Evolutionary conservation across 176 grass and related monocot genomes (phyloP), one percentile per base, ranked within the genome.

Genomic region (Paspalum vaginatum): DNA sequence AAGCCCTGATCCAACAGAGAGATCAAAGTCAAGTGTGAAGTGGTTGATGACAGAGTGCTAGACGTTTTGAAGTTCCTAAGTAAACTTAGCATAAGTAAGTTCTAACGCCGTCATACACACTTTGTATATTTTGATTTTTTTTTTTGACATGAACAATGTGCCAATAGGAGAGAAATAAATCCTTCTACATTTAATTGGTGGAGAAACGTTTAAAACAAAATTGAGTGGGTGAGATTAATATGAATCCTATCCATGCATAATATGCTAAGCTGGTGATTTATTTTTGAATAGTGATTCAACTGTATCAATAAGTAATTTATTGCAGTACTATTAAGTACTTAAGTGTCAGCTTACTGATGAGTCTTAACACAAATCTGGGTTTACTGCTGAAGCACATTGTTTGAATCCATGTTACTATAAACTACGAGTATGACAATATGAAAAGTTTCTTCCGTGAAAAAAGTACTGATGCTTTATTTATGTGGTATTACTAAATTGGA

Each of bases 21-120:
- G 48, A 73, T 54, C 70, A 54, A 52, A 54, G 6, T 54, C 49
- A 73, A 73, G 5, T 73, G 70, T 39, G 4, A 73, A 53, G 26
- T 54, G 27, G 9, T 73, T 73, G 70, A 55, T 54, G 27, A 4
- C 27, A 73, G 5, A 39, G 49, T 73, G 2, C 49, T n/a, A 9
- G 38, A 39, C 7, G 49, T 73, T 73, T 18, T 73, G 26, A 20
- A 73, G 9, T 73, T 73, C 27, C 17, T 73, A 22, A 39, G 32
- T 54, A 40, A 37, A 73, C 27, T 73, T 73, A 10, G 27, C 49
- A 73, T 73, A 40, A 5, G 32, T 73, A 40, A 40, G 70, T 5
- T 72, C 32, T 32, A 32, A 32, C 32, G 32, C 32, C 3, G 32
- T 32, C 32, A 32, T 32, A 32, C 32, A n/a, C 21, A 24, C 56